Conservation (phyloP, 768 basidiomycete genomes). For the Hydnomerulius pinastri region DNA sequence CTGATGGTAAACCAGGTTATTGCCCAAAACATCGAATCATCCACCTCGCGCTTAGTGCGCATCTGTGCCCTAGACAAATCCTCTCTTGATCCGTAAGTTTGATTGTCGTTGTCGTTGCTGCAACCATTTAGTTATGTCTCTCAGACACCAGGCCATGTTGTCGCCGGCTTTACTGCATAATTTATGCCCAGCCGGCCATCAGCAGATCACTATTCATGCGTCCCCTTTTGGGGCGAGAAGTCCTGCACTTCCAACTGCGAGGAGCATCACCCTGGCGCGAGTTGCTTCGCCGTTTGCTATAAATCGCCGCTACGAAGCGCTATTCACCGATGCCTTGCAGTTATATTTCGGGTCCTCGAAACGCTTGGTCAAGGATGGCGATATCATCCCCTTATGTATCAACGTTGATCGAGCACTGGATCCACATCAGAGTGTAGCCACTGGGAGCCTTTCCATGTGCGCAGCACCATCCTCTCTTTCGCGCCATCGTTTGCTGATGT, state of each 20-base stretch:
- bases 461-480: neutral
- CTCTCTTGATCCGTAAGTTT: constrained; percentile 38
- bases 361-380: constrained; percentile 69
- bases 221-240: constrained; percentile 62
- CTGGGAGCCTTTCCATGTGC: constrained; percentile 3
- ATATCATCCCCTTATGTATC: constrained; percentile 67
- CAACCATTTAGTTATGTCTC: constrained; percentile 38
- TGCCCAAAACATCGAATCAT: constrained; percentile 37
- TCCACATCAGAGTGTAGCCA: constrained; percentile 10
- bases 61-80: constrained; percentile 53
- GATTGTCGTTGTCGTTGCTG: constrained; percentile 2
- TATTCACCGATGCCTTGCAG: constrained; percentile 64
- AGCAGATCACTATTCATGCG: constrained; percentile 42
- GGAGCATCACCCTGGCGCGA: constrained; percentile 73
- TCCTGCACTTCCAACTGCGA: constrained; percentile 69
- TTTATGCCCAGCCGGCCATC: constrained; percentile 35
- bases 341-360: constrained; percentile 55
- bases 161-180: constrained; percentile 59
- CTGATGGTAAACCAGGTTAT: constrained; percentile 46
- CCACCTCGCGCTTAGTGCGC: constrained; percentile 54
- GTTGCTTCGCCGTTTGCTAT: constrained; percentile 74
- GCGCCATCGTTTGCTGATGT: constrained; percentile 6
- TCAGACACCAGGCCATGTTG: constrained; percentile 30
- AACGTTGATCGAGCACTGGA: constrained; percentile 47
- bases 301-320: constrained; percentile 60